These are phyloP conservation scores for Metschnikowia matae DNA, from an alignment of 805 yeast species.

Conservation along the genomic window DNA sequence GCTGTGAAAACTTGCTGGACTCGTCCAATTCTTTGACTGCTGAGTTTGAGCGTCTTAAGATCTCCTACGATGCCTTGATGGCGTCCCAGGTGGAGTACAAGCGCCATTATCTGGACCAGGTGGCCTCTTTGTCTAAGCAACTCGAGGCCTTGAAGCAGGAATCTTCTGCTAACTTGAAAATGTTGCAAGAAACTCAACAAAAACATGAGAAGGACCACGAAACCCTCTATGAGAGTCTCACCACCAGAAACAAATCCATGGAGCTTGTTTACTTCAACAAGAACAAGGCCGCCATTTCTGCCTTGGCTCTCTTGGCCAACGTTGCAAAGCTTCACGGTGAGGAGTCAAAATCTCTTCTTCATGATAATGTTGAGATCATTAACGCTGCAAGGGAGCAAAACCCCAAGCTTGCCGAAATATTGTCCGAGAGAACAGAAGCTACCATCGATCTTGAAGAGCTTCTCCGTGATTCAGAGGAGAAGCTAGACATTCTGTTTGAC, in stretches of 20 bases:
- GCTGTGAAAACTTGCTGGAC: conserved; percentile 46
- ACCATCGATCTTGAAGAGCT: conserved; percentile 34
- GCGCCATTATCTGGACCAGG: conserved; percentile 42
- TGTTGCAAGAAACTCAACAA: conserved; percentile 34
- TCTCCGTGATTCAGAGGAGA: conserved; percentile 30
- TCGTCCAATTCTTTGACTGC: conserved; percentile 41
- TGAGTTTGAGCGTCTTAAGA: conserved; percentile 54
- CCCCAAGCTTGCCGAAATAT: conserved; percentile 32
- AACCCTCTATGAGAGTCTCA: conserved; percentile 46
- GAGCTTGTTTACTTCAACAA: conserved; percentile 47
- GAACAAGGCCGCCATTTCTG: conserved; percentile 41
- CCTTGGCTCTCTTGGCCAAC: conserved; percentile 41
- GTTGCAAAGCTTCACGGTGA: conserved; percentile 47
- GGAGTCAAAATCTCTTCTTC: conserved; percentile 42
- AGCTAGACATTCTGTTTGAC: conserved; percentile 18
- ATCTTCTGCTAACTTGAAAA: conserved; percentile 30
- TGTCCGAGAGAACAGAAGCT: conserved; percentile 24
- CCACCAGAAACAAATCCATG: conserved; percentile 44
- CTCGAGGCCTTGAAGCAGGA: conserved; percentile 36
- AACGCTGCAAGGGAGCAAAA: conserved; percentile 32
- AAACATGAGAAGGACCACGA: conserved; percentile 48
- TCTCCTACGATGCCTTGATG: conserved; percentile 55
- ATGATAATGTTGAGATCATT: conserved; percentile 45
- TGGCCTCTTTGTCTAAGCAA: conserved; percentile 33
- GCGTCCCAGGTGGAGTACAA: conserved; percentile 51